Percentiles rank a stretch among this genome's conserved stretches.
phyloP scores from a whole-genome alignment of 179 eudicot genomes.

The Dionaea muscipula region DNA sequence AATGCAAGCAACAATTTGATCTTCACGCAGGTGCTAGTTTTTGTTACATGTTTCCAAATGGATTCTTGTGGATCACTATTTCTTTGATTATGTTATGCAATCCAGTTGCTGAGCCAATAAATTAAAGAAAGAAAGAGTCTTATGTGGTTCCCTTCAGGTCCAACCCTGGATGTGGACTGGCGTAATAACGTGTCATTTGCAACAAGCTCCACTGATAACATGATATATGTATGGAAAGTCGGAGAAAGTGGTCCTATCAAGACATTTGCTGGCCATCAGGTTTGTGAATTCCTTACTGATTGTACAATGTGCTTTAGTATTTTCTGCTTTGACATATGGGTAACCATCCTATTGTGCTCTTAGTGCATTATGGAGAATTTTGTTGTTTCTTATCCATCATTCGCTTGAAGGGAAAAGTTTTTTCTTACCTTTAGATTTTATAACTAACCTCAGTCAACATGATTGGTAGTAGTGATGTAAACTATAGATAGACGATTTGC shows the following conservation, averaged over 20 bases:
- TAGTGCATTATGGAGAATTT: too few species aligned
- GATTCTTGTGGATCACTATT: neutral
- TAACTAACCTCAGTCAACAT: too few species aligned
- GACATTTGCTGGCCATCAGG: conserved; percentile 83
- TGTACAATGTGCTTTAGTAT: neutral
- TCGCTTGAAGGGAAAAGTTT: too few species aligned
- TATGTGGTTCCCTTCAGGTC: conserved; percentile 36
- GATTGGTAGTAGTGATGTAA: too few species aligned
- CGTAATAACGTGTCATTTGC: conserved; percentile 79
- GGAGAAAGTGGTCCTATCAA: conserved; percentile 63
- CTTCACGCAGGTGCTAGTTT: conserved; percentile 52
- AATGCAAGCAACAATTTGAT: conserved; percentile 69
- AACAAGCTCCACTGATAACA: conserved; percentile 80
- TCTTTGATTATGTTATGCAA: neutral
- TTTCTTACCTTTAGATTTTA: too few species aligned
- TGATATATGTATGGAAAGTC: conserved; percentile 83
- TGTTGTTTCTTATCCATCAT: too few species aligned
- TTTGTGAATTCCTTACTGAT: conserved; percentile 14
- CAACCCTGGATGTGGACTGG: conserved; percentile 97
- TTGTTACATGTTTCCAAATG: neutral
- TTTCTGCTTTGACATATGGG: neutral
- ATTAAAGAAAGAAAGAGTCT: too few species aligned
- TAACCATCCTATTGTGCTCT: neutral
- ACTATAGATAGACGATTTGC: too few species aligned
- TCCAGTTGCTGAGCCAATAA: neutral